phyloP scores from a whole-genome alignment of 1,284 basidiomycete genomes.

The Ganoderma multipileum region DNA sequence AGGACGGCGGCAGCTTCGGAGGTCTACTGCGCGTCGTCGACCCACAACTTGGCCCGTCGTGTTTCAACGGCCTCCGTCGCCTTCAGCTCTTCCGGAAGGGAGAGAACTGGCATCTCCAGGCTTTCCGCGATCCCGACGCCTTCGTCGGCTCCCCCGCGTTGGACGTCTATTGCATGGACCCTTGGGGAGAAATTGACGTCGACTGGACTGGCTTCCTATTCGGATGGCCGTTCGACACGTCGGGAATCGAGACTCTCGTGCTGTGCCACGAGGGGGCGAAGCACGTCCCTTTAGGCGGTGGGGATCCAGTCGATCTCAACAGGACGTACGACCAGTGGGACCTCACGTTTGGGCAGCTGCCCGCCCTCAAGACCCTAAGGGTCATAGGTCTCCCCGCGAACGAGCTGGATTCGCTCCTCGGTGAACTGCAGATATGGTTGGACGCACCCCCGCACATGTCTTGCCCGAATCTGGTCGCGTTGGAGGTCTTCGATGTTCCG shows the following conservation, averaged over 20 bases:
- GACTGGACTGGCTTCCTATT: too few relatives aligned
- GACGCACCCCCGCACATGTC: neutral
- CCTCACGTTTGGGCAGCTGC: neutral
- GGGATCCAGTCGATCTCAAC: too few relatives aligned
- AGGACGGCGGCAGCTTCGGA: neutral
- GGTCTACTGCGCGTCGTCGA: neutral
- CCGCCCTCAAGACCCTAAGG: neutral
- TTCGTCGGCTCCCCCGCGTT: neutral
- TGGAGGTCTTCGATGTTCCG: neutral
- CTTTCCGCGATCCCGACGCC: neutral
- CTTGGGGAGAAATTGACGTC: neutral
- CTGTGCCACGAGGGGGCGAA: conserved; percentile 6
- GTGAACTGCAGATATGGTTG: neutral
- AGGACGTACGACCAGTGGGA: neutral
- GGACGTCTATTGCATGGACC: neutral
- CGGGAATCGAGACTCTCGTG: conserved; percentile 10
- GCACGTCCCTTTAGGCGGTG: neutral
- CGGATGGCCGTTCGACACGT: neutral
- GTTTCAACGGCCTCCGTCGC: neutral
- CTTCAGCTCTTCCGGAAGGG: neutral
- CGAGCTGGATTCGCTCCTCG: neutral
- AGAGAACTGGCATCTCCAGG: neutral
- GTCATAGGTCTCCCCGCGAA: neutral
- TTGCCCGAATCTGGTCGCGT: neutral
- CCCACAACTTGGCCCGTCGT: neutral